Percentiles rank a stretch among this genome's conserved stretches.
Evolutionary conservation across 2,329 filamentous ascomycete genomes (phyloP).

Genomic region (Botrytis fabae): DNA sequence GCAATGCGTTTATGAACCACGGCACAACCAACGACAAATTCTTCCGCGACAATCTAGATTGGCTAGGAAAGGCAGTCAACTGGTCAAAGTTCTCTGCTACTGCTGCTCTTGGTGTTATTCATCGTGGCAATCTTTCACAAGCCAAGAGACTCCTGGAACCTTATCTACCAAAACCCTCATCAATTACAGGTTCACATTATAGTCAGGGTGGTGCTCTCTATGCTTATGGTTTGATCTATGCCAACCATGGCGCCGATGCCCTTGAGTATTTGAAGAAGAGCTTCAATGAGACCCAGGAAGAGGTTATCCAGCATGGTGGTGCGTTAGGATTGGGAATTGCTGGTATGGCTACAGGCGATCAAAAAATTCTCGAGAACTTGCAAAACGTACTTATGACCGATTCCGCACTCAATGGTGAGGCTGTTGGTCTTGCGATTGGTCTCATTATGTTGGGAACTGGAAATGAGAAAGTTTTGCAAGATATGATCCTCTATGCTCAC

Average conservation of each 20-base stretch:
- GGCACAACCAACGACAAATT: slow-evolving; percentile 98
- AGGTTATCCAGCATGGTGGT: slow-evolving; percentile 96
- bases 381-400: slow-evolving; percentile 88
- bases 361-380: slow-evolving; percentile 87
- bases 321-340: slow-evolving; percentile 94
- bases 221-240: slow-evolving; percentile 92
- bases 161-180: slow-evolving; percentile 79
- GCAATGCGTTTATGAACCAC: slow-evolving; percentile 99
- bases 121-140: slow-evolving; percentile 91
- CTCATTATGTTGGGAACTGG: slow-evolving; percentile 98
- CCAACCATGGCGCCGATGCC: slow-evolving; percentile 93
- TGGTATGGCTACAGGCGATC: slow-evolving; percentile 93
- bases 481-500: slow-evolving; percentile 97
- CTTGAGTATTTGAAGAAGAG: slow-evolving; percentile 75
- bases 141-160: slow-evolving; percentile 91
- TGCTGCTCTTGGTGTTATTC: slow-evolving; percentile 92
- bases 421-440: slow-evolving; percentile 93
- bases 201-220: slow-evolving; percentile 96
- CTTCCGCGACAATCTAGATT: slow-evolving; percentile 96
- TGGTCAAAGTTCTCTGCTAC: slow-evolving; percentile 99
- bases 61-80: slow-evolving; percentile 97
- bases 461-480: slow-evolving; percentile 86
- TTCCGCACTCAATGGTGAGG: slow-evolving; percentile 94
- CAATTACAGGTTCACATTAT: slow-evolving; percentile 83
- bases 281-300: slow-evolving; percentile 75